Conservation (phyloP, 768 basidiomycete genomes). For the Coprinopsis strossmayeri region DNA sequence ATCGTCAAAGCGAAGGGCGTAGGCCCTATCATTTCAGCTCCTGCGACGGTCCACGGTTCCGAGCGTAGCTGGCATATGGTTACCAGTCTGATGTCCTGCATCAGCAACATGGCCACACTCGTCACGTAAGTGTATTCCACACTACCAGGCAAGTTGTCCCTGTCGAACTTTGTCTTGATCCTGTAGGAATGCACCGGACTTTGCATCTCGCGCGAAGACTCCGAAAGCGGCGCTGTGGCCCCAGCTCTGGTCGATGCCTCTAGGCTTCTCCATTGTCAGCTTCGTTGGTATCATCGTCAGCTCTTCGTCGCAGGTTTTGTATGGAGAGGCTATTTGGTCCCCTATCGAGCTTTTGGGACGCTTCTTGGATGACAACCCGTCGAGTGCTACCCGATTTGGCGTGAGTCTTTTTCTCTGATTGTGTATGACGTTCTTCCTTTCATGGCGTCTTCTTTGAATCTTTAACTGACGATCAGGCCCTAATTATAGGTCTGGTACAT, state of each 20-base stretch:
- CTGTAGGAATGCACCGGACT: conserved; percentile 70
- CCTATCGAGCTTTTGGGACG: conserved; percentile 64
- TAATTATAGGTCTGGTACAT: conserved; percentile 65
- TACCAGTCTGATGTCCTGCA: conserved; percentile 64
- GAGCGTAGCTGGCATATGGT: conserved; percentile 75
- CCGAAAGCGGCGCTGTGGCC: conserved; percentile 56
- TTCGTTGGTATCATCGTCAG: conserved; percentile 81
- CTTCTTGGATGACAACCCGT: conserved; percentile 61
- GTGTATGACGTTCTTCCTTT: too few species aligned
- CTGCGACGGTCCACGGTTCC: conserved; percentile 56
- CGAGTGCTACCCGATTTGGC: conserved; percentile 60
- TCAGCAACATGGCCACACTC: conserved; percentile 75
- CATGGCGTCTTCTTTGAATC: too few species aligned
- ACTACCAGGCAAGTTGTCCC: background rate
- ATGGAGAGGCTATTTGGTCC: conserved; percentile 74
- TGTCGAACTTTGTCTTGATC: conserved; percentile 3
- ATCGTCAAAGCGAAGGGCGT: conserved; percentile 73
- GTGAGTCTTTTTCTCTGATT: conserved; percentile 25
- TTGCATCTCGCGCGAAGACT: conserved; percentile 55
- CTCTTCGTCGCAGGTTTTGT: conserved; percentile 69
- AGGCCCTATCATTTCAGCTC: conserved; percentile 66
- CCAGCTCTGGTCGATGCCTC: conserved; percentile 64
- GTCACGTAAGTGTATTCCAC: conserved; percentile 40
- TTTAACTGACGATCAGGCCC: too few species aligned
- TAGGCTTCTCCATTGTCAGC: conserved; percentile 68